Evolutionary conservation across 495 filamentous ascomycete genomes (phyloP), one percentile per base, ranked within the genome.

Genomic region (Xylaria scruposa): DNA sequence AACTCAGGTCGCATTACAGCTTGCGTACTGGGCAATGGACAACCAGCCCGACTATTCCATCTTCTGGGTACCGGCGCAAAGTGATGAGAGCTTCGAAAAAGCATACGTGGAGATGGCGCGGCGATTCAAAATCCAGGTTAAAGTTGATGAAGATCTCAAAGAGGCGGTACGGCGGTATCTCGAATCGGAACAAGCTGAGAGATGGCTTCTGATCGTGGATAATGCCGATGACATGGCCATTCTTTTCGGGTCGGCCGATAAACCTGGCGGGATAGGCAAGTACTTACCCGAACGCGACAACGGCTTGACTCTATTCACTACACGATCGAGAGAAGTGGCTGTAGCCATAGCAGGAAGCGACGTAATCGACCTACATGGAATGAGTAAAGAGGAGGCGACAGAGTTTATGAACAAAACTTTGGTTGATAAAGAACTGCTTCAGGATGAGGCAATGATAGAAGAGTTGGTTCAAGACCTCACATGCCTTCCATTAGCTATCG

Each of bases 11-110:
- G 82, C 78, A 2, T 66, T 90, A 1, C 81, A 87, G 68, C 65
- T 88, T 47, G 81, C 81, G 0, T 85, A 85, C 72, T 79, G 81
- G 72, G 66, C 76, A 1, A 79, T 73, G 68, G 78, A 40, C 74
- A 58, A 73, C 21, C 61, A 81, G 7, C 73, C 79, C 1, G 78
- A 83, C 1, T 86, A 78, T 60, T 84, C 85, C 1, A 71, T 89
- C 31, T 82, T 88, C 62, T 90, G 87, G 88, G 72, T 89, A 17
- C 77, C 81, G 0, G 83, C 81, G 0, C 69, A 80, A 1, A 84
- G 77, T 49, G 13, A 62, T 0, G 83, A 81, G 47, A 82, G 67
- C 19, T 78, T 89, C 40, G 76, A 88, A 12, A 82, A 87, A 72
- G 78, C 83, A 0, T 89, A 84, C 73, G n/a, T 54, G 6, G 76